phyloP scores from a whole-genome alignment of 208 protist genomes.

The Leishmania tropica region DNA sequence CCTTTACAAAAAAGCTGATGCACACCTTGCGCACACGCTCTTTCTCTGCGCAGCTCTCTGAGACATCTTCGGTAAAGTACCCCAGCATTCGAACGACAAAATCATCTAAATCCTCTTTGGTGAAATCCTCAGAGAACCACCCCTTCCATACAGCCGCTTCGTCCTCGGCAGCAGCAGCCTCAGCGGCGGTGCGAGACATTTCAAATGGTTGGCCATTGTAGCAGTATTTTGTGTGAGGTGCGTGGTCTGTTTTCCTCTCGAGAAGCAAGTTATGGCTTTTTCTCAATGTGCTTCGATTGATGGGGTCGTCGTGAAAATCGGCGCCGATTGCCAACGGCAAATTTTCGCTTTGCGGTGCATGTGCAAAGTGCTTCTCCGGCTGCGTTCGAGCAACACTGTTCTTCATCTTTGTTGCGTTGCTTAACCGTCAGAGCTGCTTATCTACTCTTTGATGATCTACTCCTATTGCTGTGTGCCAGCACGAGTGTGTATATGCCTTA shows the following conservation, averaged over 20 bases:
- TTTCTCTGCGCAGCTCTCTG: slow-evolving; percentile 58
- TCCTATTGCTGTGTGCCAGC: not conserved
- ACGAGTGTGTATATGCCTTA: not conserved
- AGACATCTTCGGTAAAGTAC: slow-evolving; percentile 78
- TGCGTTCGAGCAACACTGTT: slow-evolving; percentile 79
- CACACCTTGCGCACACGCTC: slow-evolving; percentile 73
- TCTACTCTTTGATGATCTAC: not conserved
- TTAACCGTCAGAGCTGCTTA: not conserved
- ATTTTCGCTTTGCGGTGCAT: slow-evolving; percentile 71
- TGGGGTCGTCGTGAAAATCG: slow-evolving; percentile 92
- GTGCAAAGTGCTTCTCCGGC: slow-evolving; percentile 56
- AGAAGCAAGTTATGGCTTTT: slow-evolving; percentile 86
- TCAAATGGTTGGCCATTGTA: slow-evolving; percentile 50
- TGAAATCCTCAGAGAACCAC: slow-evolving; percentile 72
- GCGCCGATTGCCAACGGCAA: slow-evolving; percentile 79
- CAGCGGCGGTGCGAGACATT: slow-evolving; percentile 5
- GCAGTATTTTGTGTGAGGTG: slow-evolving; percentile 83
- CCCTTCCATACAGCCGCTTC: slow-evolving; percentile 64
- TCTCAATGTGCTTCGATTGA: slow-evolving; percentile 73
- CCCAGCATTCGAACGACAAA: slow-evolving; percentile 80
- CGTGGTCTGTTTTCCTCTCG: slow-evolving; percentile 52
- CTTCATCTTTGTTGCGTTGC: slow-evolving; percentile 47
- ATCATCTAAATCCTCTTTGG: slow-evolving; percentile 60
- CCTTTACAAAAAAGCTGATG: slow-evolving; percentile 78
- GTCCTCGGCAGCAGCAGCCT: slow-evolving; percentile 3